A percentile compares a stretch with the other conserved stretches of the same genome.
These are phyloP conservation scores for Opeltia flavorubescens DNA, from an alignment of 495 filamentous ascomycete genomes.

Conservation along the genomic window DNA sequence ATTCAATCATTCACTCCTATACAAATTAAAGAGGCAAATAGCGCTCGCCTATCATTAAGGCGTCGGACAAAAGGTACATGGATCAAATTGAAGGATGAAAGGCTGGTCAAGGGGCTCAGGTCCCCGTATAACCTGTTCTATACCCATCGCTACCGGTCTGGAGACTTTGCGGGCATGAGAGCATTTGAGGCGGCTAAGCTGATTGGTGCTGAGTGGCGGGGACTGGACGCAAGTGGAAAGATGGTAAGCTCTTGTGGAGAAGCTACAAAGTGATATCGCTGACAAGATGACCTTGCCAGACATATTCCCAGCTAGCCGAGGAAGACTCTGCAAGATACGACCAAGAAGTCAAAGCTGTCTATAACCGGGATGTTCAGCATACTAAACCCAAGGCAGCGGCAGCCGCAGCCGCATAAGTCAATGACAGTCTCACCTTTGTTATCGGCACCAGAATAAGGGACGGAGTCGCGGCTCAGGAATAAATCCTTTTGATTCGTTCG, in stretches of 20 bases:
- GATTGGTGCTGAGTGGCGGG: slow-evolving; percentile 43
- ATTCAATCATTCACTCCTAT: slow-evolving; percentile 39
- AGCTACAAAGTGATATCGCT: neutral
- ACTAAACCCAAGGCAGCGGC: neutral
- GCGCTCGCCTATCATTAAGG: slow-evolving; percentile 39
- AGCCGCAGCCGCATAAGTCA: neutral
- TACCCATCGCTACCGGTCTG: slow-evolving; percentile 28
- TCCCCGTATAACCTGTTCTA: slow-evolving; percentile 31
- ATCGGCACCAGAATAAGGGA: no score
- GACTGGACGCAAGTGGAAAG: slow-evolving; percentile 34
- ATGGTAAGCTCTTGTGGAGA: slow-evolving; percentile 28
- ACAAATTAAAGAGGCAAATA: slow-evolving; percentile 48
- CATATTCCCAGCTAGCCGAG: slow-evolving; percentile 5
- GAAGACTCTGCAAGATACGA: slow-evolving; percentile 12
- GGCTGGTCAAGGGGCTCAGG: slow-evolving; percentile 35
- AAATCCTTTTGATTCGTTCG: no score
- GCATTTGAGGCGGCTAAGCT: slow-evolving; percentile 17
- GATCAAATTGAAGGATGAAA: slow-evolving; percentile 37
- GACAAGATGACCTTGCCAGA: neutral
- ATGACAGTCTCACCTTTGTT: no score
- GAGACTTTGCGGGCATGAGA: slow-evolving; percentile 30
- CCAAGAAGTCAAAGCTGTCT: slow-evolving; percentile 16
- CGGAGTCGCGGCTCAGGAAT: neutral
- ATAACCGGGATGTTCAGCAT: slow-evolving; percentile 4
- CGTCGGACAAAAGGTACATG: slow-evolving; percentile 9